Evolutionary conservation across 2,329 filamentous ascomycete genomes (phyloP).

Genomic region (Alternaria sp.): DNA sequence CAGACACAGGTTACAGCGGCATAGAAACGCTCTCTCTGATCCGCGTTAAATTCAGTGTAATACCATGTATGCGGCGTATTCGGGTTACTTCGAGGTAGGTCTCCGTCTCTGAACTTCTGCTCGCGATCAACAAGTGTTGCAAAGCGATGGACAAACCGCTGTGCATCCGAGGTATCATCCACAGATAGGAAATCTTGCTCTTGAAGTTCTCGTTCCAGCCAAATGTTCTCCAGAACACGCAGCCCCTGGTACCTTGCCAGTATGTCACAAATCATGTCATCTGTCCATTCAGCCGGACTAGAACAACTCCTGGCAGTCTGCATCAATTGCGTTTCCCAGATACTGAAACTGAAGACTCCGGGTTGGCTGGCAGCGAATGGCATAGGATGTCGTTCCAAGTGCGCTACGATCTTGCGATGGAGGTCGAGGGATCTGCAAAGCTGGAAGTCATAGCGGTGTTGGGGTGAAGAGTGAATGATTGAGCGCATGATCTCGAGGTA

Average conservation of each 20-base stretch:
- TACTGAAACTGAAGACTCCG: not conserved
- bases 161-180: slow-evolving; percentile 10
- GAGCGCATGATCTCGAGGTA: slow-evolving; percentile 38
- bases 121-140: slow-evolving; percentile 11
- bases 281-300: slow-evolving; percentile 17
- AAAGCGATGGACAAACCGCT: slow-evolving; percentile 8
- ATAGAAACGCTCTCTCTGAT: slow-evolving; percentile 35
- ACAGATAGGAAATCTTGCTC: slow-evolving; percentile 23
- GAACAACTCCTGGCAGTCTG: not conserved
- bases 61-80: slow-evolving; percentile 7
- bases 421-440: slow-evolving; percentile 29
- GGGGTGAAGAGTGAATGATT: slow-evolving; percentile 23
- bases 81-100: not conserved
- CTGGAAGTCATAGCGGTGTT: slow-evolving; percentile 33
- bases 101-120: slow-evolving; percentile 11
- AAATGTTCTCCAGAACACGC: slow-evolving; percentile 29
- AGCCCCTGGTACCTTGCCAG: slow-evolving; percentile 37
- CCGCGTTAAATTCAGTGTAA: slow-evolving; percentile 23
- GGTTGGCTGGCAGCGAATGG: slow-evolving; percentile 13
- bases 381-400: slow-evolving; percentile 13
- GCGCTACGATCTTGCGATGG: slow-evolving; percentile 27
- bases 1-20: slow-evolving; percentile 30
- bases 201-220: slow-evolving; percentile 28
- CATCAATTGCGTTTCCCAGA: slow-evolving; percentile 11
- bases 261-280: slow-evolving; percentile 28